Percentiles rank a stretch among this genome's conserved stretches.
Evolutionary conservation across 2,329 filamentous ascomycete species (phyloP).

Genomic region (Colletotrichum ledebouriae): DNA sequence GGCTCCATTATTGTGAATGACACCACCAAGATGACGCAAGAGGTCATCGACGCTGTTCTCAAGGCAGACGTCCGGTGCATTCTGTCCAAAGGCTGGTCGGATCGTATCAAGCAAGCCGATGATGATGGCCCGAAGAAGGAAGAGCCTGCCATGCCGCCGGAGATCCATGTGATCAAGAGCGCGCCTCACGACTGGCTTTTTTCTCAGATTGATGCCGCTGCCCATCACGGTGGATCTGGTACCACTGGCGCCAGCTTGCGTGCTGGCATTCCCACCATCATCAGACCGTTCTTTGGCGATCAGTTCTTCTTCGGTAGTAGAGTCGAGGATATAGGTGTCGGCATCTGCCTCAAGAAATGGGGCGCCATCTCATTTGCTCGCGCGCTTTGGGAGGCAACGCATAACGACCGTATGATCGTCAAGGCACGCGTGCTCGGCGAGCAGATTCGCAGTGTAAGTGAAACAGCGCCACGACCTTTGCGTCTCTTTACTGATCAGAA

Average conservation of each 20-base stretch:
- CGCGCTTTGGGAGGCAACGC: slow-evolving; percentile 91
- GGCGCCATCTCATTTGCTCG: slow-evolving; percentile 88
- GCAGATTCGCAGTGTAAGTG: slow-evolving; percentile 84
- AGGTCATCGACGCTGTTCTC: slow-evolving; percentile 91
- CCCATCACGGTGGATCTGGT: slow-evolving; percentile 93
- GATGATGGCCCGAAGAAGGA: slow-evolving; percentile 64
- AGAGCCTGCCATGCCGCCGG: slow-evolving; percentile 77
- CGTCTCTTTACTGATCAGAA: slow-evolving; percentile 47
- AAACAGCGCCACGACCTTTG: neutral
- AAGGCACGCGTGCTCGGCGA: slow-evolving; percentile 87
- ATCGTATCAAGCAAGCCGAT: slow-evolving; percentile 65
- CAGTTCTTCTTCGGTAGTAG: slow-evolving; percentile 95
- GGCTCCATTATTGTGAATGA: slow-evolving; percentile 96
- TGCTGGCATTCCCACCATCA: slow-evolving; percentile 92
- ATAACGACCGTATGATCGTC: slow-evolving; percentile 90
- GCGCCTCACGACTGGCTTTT: slow-evolving; percentile 99
- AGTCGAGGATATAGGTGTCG: slow-evolving; percentile 93
- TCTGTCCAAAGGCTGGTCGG: slow-evolving; percentile 96
- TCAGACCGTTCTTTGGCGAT: slow-evolving; percentile 97
- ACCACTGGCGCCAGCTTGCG: slow-evolving; percentile 94
- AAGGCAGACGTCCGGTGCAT: slow-evolving; percentile 96
- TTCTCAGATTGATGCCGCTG: slow-evolving; percentile 90
- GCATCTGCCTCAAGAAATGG: slow-evolving; percentile 88
- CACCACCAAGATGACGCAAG: slow-evolving; percentile 87
- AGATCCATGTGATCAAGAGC: slow-evolving; percentile 89